Base-by-base conservation (phyloP, 768 basidiomycete genomes). In the Hortiboletus campestris region DNA sequence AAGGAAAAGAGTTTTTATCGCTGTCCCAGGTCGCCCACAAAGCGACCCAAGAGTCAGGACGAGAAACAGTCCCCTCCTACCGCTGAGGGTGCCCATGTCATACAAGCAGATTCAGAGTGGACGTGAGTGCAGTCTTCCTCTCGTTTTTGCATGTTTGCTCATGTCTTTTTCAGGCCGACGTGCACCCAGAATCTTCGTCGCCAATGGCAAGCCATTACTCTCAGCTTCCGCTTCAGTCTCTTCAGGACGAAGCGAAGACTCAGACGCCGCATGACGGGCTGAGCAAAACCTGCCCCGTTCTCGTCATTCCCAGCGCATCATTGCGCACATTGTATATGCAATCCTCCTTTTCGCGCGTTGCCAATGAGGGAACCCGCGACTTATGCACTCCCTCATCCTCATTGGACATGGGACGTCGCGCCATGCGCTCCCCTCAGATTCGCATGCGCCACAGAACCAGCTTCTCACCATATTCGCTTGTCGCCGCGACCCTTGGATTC, bases 121-220 rank as follows among this genome's bases (percentile, higher is more conserved):
- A 71, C 72, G 70, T 71, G 62, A 65, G 70, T 73, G n/a, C 4
- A 7, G 17, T 14, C 6, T 13, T n/a, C 6, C 31, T 32, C n/a
- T 13, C 39, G 1, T 35, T 3, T 46, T 43, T 29, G 4, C 38
- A 22, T 8, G 16, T 19, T 46, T 19, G 14, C 49, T 65, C 6
- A 62, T n/a, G 10, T n/a, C 40, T 6, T 16, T 34, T 32, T 8
- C 60, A 84, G 82, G 4, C 85, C 85, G 13, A 83, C 83, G 35
- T 86, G 85, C 69, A 70, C 74, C 10, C 75, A 84, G 65, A 72
- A 70, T 45, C 68, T 87, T 41, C 73, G 75, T 53, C 74, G 81
- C 10, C 81, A 84, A 54, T 86, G 86, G 85, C 82, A 84, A 61
- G 83, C 84, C 10, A 57, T 86, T 29, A 67, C 76, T 0, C 76